Evolutionary conservation across 495 filamentous ascomycete genomes (phyloP), one percentile per base, ranked within the genome.

Genomic region (Chaetomidium leptoderma): DNA sequence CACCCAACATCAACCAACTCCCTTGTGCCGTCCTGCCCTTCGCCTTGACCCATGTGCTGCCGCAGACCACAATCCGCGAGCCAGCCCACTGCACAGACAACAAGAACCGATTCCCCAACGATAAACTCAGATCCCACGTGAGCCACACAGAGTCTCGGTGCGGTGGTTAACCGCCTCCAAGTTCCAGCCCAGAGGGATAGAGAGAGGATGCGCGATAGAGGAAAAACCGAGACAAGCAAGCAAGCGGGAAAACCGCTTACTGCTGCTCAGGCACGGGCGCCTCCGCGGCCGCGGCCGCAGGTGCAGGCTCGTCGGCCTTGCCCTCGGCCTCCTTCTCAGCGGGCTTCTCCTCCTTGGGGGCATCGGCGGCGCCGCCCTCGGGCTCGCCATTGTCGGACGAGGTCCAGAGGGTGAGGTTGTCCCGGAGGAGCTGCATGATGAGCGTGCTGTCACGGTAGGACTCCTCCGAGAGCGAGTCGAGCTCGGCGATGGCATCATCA

Each of bases 401-500:
- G 66, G 93, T 99, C 93, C 93, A 99, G 71, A 99, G 87, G 63
- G 93, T 99, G 60, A 99, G 82, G 82, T 99, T 99, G 76, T 99
- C 93, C 16, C 57, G 91, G 73, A 99, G 89, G 46, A 99, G 83
- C 84, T 99, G 93, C 93, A 99, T 99, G 81, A 99, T 99, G 66
- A 99, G 86, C 46, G 93, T 99, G 85, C 92, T 97, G 78, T 98
- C 93, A 67, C 95, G 92, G 86, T 98, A 98, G 65, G 91, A 96
- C 76, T 98, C 93, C 81, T 98, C 93, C 57, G 91, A 96, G 58
- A 98, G 82, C 19, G 92, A 96, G 80, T 98, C 93, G 64, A 98
- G 90, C 84, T 98, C 93, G 60, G 93, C 93, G 74, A 98, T 98
- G 61, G 93, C 93, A 73, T 98, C 93, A 74, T 98, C 93, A 69